Conservation (phyloP, 148 eudicot genomes). For the Polygonum aviculare region DNA sequence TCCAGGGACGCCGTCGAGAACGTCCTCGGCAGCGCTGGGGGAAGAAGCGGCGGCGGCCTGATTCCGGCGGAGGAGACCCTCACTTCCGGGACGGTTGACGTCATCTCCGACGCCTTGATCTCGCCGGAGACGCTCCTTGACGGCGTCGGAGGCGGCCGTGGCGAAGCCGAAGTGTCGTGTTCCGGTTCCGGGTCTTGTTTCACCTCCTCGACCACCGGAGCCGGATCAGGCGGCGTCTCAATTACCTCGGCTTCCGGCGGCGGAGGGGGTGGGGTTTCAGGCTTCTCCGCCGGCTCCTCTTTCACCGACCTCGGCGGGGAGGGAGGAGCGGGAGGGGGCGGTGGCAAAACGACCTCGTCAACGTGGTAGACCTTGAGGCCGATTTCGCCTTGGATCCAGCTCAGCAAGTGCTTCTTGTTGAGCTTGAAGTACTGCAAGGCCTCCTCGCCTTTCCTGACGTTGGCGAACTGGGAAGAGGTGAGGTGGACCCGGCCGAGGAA, state of each 20-base stretch:
- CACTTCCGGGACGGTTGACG: conserved; percentile 36
- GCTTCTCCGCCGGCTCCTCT: conserved; percentile 13
- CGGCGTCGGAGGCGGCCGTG: not conserved
- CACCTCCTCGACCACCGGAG: conserved; percentile 12
- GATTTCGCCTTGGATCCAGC: conserved; percentile 76
- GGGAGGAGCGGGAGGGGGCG: conserved; percentile 16
- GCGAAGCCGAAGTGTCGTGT: conserved; percentile 13
- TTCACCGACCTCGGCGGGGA: conserved; percentile 15
- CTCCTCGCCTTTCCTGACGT: conserved; percentile 72
- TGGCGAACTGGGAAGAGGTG: conserved; percentile 35
- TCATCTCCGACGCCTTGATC: conserved; percentile 31
- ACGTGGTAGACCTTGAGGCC: conserved; percentile 69
- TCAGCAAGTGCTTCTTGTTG: conserved; percentile 52
- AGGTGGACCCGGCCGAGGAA: conserved; percentile 65
- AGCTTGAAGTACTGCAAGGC: conserved; percentile 72
- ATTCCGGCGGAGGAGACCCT: conserved; percentile 26
- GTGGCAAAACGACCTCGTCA: conserved; percentile 34
- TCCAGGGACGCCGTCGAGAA: conserved; percentile 52
- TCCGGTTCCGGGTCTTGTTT: conserved; percentile 9
- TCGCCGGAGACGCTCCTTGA: conserved; percentile 15
- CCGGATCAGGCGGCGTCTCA: conserved; percentile 1
- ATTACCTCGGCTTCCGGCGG: not conserved
- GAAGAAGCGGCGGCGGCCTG: conserved; percentile 35
- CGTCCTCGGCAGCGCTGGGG: conserved; percentile 42
- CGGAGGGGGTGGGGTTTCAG: conserved; percentile 6